Percentiles rank a stretch among this genome's conserved stretches.
phyloP scores from a whole-genome alignment of 768 basidiomycete genomes.

The Clavaria fumosa region DNA sequence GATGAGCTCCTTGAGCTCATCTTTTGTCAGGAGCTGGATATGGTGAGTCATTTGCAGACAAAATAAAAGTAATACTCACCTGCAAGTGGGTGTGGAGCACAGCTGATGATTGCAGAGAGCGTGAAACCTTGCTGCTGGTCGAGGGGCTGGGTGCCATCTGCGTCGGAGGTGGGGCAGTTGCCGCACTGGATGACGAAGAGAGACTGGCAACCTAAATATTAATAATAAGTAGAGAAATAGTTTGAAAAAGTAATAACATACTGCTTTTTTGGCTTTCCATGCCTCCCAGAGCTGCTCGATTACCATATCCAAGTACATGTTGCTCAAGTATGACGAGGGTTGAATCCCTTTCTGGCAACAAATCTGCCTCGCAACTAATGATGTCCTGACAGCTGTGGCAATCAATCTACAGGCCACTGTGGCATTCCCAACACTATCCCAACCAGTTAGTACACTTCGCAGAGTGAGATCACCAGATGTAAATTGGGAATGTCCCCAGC shows the following conservation, averaged over 20 bases:
- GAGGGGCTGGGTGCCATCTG: neutral
- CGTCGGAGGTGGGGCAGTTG: neutral
- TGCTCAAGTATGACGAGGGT: constrained; percentile 1
- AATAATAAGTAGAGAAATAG: neutral
- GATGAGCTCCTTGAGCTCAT: neutral
- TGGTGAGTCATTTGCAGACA: neutral
- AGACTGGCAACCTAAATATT: neutral
- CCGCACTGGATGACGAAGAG: neutral
- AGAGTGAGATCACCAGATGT: constrained; percentile 4
- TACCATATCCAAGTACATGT: constrained; percentile 1
- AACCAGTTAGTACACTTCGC: constrained; percentile 3
- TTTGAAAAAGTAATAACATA: neutral
- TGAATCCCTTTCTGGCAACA: neutral
- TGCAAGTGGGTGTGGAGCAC: neutral
- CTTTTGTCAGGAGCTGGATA: neutral
- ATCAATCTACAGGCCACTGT: constrained; percentile 7
- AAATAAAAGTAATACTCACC: neutral
- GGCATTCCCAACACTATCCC: constrained; percentile 6
- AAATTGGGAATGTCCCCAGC: constrained; percentile 11
- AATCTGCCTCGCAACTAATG: constrained; percentile 7
- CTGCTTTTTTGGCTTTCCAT: constrained; percentile 2
- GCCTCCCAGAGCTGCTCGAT: neutral
- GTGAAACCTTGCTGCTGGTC: neutral
- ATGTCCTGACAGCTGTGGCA: constrained; percentile 9
- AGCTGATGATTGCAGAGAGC: neutral